These are phyloP conservation scores for Kodamaea laetipori DNA, from an alignment of 805 yeast species.

Conservation along the genomic window DNA sequence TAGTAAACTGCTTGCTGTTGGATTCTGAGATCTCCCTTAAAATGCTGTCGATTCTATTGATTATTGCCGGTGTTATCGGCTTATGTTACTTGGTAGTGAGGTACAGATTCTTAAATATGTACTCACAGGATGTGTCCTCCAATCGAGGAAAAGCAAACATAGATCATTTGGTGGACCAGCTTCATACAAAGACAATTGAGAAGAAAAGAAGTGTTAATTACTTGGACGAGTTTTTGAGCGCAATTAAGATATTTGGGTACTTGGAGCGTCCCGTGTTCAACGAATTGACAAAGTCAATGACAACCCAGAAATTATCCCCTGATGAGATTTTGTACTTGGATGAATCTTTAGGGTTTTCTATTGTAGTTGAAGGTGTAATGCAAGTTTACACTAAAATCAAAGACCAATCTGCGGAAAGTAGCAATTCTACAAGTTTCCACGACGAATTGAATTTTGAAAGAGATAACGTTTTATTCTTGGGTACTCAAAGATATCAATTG, in stretches of 20 bases:
- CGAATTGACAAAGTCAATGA: slow-evolving; percentile 88
- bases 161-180: slow-evolving; percentile 45
- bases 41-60: slow-evolving; percentile 46
- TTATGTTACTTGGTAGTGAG: slow-evolving; percentile 53
- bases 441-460: slow-evolving; percentile 28
- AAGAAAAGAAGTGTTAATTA: slow-evolving; percentile 50
- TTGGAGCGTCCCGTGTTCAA: slow-evolving; percentile 88
- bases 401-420: not conserved
- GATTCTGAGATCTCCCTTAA: slow-evolving; percentile 54
- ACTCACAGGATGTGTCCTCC: slow-evolving; percentile 51
- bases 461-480: slow-evolving; percentile 49
- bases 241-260: slow-evolving; percentile 92
- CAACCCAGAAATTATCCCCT: slow-evolving; percentile 75
- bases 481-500: slow-evolving; percentile 66
- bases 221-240: slow-evolving; percentile 85
- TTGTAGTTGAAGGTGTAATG: slow-evolving; percentile 89
- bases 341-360: slow-evolving; percentile 79
- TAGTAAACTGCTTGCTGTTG: slow-evolving; percentile 37
- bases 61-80: slow-evolving; percentile 31
- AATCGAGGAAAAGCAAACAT: slow-evolving; percentile 42
- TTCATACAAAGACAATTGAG: slow-evolving; percentile 25
- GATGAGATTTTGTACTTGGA: slow-evolving; percentile 78
- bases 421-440: not conserved
- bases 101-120: slow-evolving; percentile 62
- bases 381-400: slow-evolving; percentile 67